Evolutionary conservation across 2,329 filamentous ascomycete genomes (phyloP).

Genomic region (Scortechinia acanthostroma): DNA sequence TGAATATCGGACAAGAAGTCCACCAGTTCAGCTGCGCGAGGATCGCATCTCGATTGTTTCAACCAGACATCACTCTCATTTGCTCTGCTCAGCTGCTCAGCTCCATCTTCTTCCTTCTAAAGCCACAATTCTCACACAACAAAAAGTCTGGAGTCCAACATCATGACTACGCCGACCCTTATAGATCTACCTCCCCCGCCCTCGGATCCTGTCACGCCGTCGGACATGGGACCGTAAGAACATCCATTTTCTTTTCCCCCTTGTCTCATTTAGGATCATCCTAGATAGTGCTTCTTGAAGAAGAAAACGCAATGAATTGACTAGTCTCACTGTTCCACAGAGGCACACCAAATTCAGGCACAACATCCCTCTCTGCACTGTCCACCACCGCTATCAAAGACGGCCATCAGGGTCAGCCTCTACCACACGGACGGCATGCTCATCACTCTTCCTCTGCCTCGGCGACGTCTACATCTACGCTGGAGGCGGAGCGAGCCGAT

Average conservation of each 20-base stretch:
- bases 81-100: too few relatives aligned
- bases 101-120: too few relatives aligned
- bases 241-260: constrained; percentile 1
- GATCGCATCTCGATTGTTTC: too few relatives aligned
- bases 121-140: too few relatives aligned
- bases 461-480: constrained; percentile 60
- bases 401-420: constrained; percentile 77
- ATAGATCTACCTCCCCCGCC: constrained; percentile 79
- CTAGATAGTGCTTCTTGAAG: too few relatives aligned
- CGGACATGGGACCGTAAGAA: constrained; percentile 72
- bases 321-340: constrained; percentile 36
- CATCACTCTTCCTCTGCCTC: constrained; percentile 42
- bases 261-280: too few relatives aligned
- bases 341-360: constrained; percentile 86
- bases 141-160: too few relatives aligned
- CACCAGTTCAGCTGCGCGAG: too few relatives aligned
- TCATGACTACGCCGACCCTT: constrained; percentile 46
- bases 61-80: too few relatives aligned
- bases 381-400: constrained; percentile 96
- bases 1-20: too few relatives aligned
- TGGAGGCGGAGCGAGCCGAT: constrained; percentile 87
- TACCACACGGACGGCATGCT: constrained; percentile 44
- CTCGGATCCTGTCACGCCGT: constrained; percentile 66
- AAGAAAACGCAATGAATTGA: constrained; percentile 10
- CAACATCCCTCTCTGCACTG: constrained; percentile 82